Base-by-base conservation (phyloP, 495 filamentous ascomycete species). In the Penicillium longicatenatum region DNA sequence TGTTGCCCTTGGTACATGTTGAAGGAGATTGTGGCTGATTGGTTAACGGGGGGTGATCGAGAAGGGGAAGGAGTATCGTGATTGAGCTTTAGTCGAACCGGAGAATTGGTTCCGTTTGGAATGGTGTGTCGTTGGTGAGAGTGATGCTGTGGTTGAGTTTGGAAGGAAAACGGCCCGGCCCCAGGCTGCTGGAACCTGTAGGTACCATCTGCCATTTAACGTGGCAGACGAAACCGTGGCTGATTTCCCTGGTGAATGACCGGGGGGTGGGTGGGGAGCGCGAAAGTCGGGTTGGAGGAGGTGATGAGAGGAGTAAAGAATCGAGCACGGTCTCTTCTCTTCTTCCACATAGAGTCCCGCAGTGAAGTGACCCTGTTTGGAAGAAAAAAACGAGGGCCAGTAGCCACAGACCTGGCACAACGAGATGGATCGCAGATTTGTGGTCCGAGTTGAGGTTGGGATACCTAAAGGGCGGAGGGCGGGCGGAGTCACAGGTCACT, bases 1-100 rank as follows among this genome's bases (percentile, higher is more conserved):
- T 92, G 89, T 72, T 92, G 90, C 39, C 80, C 81, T 66, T 92
- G 89, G 60, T 89, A 96, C 92, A 96, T 96, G 64, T 79, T 78
- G 82, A 85, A 90, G 11, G 81, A 73, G 59, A 80, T 85, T 57
- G 82, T 83, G 53, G 90, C 78, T 54, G 84, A 84, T 69, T 89
- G 82, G 58, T 83, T 82, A 54, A 84, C 84, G 51, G 87, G 83
- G 35, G 76, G 76, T 39, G 88, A 91, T 73, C 88, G 84, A 63
- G 88, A 85, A 60, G 87, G 83, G 44, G 86, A 86, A 45, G 85
- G 84, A 37, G 88, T 88, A 70, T 90, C 81, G 79, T 75, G 71
- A 64, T 71, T 83, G 59, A 82, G 77, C 65, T 77, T 80, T 52
- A 77, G 58, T 64, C 72, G 69, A 55, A 71, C 71, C 46, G 76